phyloP scores from a whole-genome alignment of 345 rosid species.

The Boechera divaricarpa region DNA sequence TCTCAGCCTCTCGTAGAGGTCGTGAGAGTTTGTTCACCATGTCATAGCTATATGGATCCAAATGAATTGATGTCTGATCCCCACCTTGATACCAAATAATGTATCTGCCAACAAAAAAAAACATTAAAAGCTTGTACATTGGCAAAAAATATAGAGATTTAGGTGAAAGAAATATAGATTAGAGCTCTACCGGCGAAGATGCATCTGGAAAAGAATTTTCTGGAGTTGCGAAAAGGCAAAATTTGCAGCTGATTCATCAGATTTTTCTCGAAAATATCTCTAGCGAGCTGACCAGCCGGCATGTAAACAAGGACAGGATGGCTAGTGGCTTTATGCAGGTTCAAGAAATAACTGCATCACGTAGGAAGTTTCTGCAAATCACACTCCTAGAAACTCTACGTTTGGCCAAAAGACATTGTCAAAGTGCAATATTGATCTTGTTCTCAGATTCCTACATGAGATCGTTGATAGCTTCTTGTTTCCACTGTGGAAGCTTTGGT shows the following conservation, averaged over 20 bases:
- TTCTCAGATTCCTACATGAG: slow-evolving; percentile 96
- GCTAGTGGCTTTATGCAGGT: slow-evolving; percentile 96
- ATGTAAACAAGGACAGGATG: slow-evolving; percentile 89
- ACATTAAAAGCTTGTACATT: background rate
- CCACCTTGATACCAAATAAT: slow-evolving; percentile 82
- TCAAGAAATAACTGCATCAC: slow-evolving; percentile 93
- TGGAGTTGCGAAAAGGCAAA: slow-evolving; percentile 85
- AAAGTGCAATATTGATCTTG: slow-evolving; percentile 78
- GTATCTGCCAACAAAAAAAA: slow-evolving; percentile 52
- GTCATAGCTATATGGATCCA: slow-evolving; percentile 97
- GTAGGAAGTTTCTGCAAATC: slow-evolving; percentile 90
- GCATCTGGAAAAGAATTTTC: slow-evolving; percentile 95
- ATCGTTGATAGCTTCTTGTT: slow-evolving; percentile 83
- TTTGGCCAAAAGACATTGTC: slow-evolving; percentile 97
- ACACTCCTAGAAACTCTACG: slow-evolving; percentile 95
- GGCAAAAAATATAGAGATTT: background rate
- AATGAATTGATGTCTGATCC: slow-evolving; percentile 79
- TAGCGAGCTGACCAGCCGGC: slow-evolving; percentile 99
- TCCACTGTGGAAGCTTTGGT: slow-evolving; percentile 92
- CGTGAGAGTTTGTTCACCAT: slow-evolving; percentile 85
- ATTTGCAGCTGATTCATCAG: slow-evolving; percentile 89
- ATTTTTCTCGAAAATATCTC: slow-evolving; percentile 95
- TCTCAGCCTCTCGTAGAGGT: slow-evolving; percentile 86
- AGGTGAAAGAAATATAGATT: background rate
- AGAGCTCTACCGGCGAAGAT: slow-evolving; percentile 64